Base-by-base conservation (phyloP, 2,329 filamentous ascomycete species). In the Colletotrichum aenigma region DNA sequence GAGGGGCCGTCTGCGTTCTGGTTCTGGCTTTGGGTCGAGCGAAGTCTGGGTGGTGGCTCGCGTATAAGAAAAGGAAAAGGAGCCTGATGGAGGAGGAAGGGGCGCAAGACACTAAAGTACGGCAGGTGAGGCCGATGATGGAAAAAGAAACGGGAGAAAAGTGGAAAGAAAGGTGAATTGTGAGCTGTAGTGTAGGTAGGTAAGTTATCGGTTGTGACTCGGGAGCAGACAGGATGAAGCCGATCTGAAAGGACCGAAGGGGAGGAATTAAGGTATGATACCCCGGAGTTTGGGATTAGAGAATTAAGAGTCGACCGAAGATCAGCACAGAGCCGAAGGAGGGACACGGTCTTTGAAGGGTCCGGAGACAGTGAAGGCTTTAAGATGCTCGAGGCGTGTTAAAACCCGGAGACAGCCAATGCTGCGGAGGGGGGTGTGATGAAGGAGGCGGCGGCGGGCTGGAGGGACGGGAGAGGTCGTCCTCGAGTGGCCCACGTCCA, bases 311-410 rank as follows among this genome's bases (percentile, higher is more conserved):
- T 62, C 48, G 73, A 64, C 64, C 64, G 70, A 73, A 73, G 64
- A 75, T 75, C 70, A 66, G 69, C 56, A 75, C 12, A 73, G 56
- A 73, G 65, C 58, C 73, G 62, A 58, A 26, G 69, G 70, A 61
- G 48, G 64, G 43, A 75, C 38, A 65, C 70, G 58, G 70, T 24
- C 43, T 58, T 71, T 21, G 34, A 61, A 38, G 62, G 58, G 58
- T 60, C 70, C n/a, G 70, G 73, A 73, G 62, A 65, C 43, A 48
- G 70, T 75, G 73, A 75, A 65, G 56, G 64, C 58, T 75, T 67
- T 73, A 60, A 72, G 73, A 72, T 66, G 36, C 48, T 48, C 62
- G 64, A 64, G 73, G 64, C 64, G 64, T 48, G 36, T 66, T 55
- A 64, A 73, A 68, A 73, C 32, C 43, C 32, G 43, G 32, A 34